Percentiles rank a stretch among this genome's conserved stretches.
Conservation (phyloP, 2,329 filamentous ascomycete genomes). For the Penicillium sp. region DNA sequence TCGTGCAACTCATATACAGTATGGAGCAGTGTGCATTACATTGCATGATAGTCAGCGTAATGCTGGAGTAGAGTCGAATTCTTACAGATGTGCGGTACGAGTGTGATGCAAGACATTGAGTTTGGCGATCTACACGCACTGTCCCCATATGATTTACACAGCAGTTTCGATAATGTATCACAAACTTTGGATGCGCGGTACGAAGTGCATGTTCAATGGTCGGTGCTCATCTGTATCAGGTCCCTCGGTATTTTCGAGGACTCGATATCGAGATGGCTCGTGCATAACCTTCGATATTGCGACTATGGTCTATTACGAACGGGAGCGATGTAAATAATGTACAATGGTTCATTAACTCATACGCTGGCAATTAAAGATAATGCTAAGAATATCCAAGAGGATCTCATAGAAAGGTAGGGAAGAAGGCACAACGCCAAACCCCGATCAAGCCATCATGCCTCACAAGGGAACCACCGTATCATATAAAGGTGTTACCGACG, state of each 20-base stretch:
- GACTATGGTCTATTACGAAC: neutral
- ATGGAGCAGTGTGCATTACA: neutral
- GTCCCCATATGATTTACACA: too few species aligned
- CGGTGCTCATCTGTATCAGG: too few species aligned
- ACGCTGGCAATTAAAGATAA: conserved; percentile 25
- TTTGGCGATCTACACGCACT: too few species aligned
- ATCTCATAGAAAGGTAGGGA: conserved; percentile 4
- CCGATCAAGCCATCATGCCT: neutral
- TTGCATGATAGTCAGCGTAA: neutral
- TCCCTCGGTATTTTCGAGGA: too few species aligned
- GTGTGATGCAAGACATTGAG: too few species aligned
- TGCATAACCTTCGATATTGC: neutral
- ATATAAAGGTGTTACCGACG: neutral
- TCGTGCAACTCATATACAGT: neutral
- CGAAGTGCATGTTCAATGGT: too few species aligned
- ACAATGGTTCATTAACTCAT: conserved; percentile 28
- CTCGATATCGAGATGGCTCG: too few species aligned
- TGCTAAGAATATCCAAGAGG: conserved; percentile 21
- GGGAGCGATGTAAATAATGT: conserved; percentile 14
- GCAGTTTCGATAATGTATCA: too few species aligned
- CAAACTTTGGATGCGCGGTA: too few species aligned
- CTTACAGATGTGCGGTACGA: too few species aligned
- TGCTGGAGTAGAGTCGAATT: neutral
- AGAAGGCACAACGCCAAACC: conserved; percentile 1
- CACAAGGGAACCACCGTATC: neutral